Percentiles rank a stretch among this genome's conserved stretches.
phyloP scores from a whole-genome alignment of 2,329 filamentous ascomycete genomes.

The Ilyonectria sp. region DNA sequence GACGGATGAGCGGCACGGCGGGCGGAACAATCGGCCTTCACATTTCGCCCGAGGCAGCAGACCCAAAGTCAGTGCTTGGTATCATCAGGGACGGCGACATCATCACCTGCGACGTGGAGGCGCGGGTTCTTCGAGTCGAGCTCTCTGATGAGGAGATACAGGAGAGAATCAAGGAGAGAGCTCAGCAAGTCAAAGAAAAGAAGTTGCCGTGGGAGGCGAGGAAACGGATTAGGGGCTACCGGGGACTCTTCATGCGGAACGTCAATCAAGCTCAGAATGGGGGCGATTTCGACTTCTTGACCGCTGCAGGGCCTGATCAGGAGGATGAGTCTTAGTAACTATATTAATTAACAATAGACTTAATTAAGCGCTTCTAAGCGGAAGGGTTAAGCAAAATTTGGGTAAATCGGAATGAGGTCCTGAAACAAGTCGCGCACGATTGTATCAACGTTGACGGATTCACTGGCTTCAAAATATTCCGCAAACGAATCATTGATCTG shows the following conservation, averaged over 20 bases:
- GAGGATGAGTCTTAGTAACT: neutral
- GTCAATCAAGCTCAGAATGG: constrained; percentile 74
- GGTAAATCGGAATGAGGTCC: constrained; percentile 53
- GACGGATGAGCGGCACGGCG: constrained; percentile 87
- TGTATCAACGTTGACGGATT: constrained; percentile 50
- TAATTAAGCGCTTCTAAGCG: neutral
- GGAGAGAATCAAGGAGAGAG: constrained; percentile 73
- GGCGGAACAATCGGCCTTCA: constrained; percentile 94
- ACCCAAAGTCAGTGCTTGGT: constrained; percentile 83
- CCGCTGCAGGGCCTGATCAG: constrained; percentile 55
- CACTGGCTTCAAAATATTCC: constrained; percentile 48
- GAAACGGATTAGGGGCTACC: constrained; percentile 66
- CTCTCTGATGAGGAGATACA: constrained; percentile 80
- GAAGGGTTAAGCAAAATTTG: constrained; percentile 26
- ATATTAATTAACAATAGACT: neutral
- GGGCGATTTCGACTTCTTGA: constrained; percentile 75
- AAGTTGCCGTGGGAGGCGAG: constrained; percentile 55
- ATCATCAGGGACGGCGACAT: constrained; percentile 83
- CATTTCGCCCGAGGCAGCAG: constrained; percentile 86
- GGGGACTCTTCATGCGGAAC: constrained; percentile 70
- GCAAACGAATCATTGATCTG: constrained; percentile 46
- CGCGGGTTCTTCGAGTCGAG: constrained; percentile 71
- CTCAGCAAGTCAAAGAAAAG: constrained; percentile 53
- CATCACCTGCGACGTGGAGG: constrained; percentile 83
- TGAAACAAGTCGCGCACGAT: constrained; percentile 55